phyloP scores from a whole-genome alignment of 345 rosid genomes.

The Euphorbia peplus region DNA sequence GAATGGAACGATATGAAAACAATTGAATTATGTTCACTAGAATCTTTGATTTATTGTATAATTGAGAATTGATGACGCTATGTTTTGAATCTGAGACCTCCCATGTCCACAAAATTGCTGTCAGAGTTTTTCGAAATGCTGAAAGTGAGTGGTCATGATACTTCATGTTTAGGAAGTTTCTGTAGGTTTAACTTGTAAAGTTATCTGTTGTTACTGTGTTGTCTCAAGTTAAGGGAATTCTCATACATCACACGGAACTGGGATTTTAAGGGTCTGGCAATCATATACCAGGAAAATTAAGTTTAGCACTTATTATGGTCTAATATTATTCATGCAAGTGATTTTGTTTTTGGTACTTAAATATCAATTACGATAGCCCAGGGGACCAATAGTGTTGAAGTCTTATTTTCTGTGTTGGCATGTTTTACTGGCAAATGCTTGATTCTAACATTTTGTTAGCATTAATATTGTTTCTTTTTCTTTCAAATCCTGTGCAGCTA shows the following conservation, averaged over 20 bases:
- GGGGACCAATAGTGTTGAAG: no score
- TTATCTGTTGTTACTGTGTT: neutral
- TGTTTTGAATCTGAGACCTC: neutral
- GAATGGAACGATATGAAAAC: neutral
- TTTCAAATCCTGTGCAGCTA: constrained; percentile 44
- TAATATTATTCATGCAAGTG: neutral
- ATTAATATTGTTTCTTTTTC: neutral
- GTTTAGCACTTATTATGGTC: neutral
- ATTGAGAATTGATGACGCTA: no score
- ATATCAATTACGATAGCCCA: no score
- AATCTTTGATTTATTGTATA: no score
- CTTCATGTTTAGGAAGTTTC: neutral
- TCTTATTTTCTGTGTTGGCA: neutral
- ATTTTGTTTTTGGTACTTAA: no score
- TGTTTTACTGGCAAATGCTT: neutral
- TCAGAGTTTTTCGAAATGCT: neutral
- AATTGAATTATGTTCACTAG: neutral
- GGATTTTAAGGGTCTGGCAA: neutral
- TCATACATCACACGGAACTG: neutral
- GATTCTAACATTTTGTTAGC: neutral
- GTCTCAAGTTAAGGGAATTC: neutral
- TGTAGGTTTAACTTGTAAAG: neutral
- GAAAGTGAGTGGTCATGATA: neutral
- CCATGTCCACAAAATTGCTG: neutral
- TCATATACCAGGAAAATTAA: neutral